Percentiles rank a stretch among this genome's conserved stretches.
These are phyloP conservation scores for Penicillium turbatum DNA, from an alignment of 495 filamentous ascomycete species.

Conservation along the genomic window DNA sequence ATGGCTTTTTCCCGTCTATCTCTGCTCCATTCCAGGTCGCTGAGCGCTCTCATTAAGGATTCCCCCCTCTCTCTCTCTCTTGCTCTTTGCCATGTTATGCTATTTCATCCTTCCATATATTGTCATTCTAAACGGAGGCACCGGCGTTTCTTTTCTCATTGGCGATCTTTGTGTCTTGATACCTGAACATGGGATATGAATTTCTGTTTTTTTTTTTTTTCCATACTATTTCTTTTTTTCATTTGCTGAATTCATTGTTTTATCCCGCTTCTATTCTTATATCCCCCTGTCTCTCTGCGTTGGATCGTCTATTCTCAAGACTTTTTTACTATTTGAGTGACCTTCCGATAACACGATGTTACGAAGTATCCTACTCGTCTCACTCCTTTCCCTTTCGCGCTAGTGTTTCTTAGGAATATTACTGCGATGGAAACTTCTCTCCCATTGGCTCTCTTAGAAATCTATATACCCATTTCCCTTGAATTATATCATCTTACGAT, in stretches of 20 bases:
- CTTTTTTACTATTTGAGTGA: background rate
- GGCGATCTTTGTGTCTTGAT: slow-evolving; percentile 19
- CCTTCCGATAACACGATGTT: slow-evolving; percentile 6
- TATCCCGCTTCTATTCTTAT: slow-evolving; percentile 1
- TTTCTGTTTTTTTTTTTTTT: slow-evolving; percentile 3
- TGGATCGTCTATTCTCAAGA: slow-evolving; percentile 6
- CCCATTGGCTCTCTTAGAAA: background rate
- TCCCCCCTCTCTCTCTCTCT: slow-evolving; percentile 5
- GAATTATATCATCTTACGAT: background rate
- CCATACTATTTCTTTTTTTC: too few species aligned
- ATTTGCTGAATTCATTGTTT: background rate
- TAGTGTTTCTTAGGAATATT: slow-evolving; percentile 5
- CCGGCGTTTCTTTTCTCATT: slow-evolving; percentile 26
- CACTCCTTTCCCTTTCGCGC: background rate
- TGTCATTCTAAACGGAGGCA: slow-evolving; percentile 29
- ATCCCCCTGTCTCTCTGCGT: slow-evolving; percentile 4
- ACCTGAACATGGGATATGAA: background rate
- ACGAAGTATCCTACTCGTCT: background rate
- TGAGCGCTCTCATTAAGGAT: slow-evolving; percentile 13
- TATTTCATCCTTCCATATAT: slow-evolving; percentile 11
- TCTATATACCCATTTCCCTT: background rate
- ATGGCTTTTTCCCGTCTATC: background rate
- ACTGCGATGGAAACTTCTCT: background rate
- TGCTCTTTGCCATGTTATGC: background rate
- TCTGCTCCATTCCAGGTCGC: background rate